Percentiles rank a stretch among this genome's conserved stretches.
Conservation (phyloP, 176 grass and related monocot genomes). For the Areca catechu region DNA sequence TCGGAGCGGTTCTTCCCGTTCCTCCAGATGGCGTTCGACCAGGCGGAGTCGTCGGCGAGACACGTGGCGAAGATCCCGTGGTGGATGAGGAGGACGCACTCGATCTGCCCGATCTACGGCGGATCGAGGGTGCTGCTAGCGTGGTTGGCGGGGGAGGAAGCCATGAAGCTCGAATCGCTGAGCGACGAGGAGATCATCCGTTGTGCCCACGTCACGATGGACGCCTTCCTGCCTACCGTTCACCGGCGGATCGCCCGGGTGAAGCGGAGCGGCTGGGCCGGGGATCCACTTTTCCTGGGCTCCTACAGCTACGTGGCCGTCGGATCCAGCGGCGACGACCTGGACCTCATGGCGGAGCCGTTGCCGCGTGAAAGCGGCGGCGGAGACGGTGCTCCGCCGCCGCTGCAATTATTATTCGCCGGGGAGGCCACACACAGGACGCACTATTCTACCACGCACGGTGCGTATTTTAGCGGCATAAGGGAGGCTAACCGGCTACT, state of each 20-base stretch:
- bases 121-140: conserved; percentile 52
- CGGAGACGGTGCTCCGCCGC: background rate
- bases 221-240: conserved; percentile 27
- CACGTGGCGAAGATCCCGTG: conserved; percentile 39
- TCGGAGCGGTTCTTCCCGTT: conserved; percentile 29
- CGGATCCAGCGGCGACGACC: conserved; percentile 59
- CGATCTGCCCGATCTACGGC: conserved; percentile 48
- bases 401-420: conserved; percentile 49
- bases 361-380: conserved; percentile 18
- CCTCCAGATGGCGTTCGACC: conserved; percentile 36
- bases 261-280: conserved; percentile 56
- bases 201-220: conserved; percentile 34
- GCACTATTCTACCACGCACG: conserved; percentile 85
- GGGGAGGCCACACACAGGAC: conserved; percentile 88
- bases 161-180: conserved; percentile 61
- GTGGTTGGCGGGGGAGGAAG: conserved; percentile 79
- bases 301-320: conserved; percentile 90
- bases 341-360: conserved; percentile 75
- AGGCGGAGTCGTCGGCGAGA: background rate
- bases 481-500: conserved; percentile 68
- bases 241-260: conserved; percentile 32
- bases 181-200: conserved; percentile 47
- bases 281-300: conserved; percentile 63
- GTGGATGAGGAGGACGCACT: conserved; percentile 75
- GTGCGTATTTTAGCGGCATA: conserved; percentile 69